A percentile compares a stretch with the other conserved stretches of the same genome.
Conservation (phyloP, 805 yeast genomes). For the Cyberlindnera euphorbiiphila region DNA sequence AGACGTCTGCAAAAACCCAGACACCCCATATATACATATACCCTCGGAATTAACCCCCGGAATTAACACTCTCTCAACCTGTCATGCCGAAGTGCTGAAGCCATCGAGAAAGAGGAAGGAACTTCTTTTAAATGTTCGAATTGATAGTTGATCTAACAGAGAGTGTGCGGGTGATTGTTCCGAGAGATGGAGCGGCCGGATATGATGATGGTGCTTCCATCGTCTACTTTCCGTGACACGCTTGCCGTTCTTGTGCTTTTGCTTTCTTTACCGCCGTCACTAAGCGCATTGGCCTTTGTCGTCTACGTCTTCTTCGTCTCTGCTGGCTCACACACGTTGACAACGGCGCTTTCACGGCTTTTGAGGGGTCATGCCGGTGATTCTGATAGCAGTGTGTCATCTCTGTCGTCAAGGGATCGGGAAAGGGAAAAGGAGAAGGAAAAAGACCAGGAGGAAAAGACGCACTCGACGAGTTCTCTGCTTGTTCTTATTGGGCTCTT, state of each 20-base stretch:
- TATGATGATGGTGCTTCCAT: slow-evolving; percentile 19
- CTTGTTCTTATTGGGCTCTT: slow-evolving; percentile 18
- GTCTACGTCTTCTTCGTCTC: slow-evolving; percentile 11
- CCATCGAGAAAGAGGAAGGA: too few species aligned
- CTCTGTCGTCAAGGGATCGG: slow-evolving; percentile 1
- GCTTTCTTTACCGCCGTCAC: slow-evolving; percentile 23
- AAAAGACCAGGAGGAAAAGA: slow-evolving; percentile 8
- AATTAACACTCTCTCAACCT: too few species aligned
- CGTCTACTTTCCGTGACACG: slow-evolving; percentile 23
- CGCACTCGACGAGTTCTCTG: slow-evolving; percentile 9
- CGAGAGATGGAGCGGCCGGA: slow-evolving; percentile 3
- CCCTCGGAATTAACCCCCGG: too few species aligned
- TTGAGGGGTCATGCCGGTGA: slow-evolving; percentile 3
- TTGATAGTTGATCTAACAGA: too few species aligned
- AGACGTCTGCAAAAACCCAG: too few species aligned
- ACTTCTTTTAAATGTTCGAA: too few species aligned
- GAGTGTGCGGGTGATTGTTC: too few species aligned
- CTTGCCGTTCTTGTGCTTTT: slow-evolving; percentile 24
- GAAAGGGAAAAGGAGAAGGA: slow-evolving; percentile 7
- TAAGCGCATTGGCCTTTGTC: slow-evolving; percentile 18
- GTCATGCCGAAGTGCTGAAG: too few species aligned
- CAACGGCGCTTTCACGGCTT: slow-evolving; percentile 7
- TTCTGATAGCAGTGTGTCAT: background rate
- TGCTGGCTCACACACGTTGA: slow-evolving; percentile 4
- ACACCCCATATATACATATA: too few species aligned